Evolutionary conservation across 176 grass and related monocot genomes (phyloP), one percentile per base, ranked within the genome.

Genomic region (Cocos nucifera): DNA sequence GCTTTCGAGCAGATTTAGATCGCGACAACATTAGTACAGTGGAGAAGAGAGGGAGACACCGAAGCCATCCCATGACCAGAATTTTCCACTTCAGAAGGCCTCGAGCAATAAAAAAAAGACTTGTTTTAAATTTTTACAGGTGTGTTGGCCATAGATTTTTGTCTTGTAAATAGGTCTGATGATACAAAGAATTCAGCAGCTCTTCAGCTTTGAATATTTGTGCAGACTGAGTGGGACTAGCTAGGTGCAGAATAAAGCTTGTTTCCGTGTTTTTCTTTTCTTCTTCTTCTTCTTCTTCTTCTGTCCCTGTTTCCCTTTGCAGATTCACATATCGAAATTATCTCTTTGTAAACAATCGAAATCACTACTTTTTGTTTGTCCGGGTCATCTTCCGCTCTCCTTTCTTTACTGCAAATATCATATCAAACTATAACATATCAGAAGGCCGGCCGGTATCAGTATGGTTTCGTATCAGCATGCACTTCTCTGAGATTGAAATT

Each of bases 1-100:
- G 77, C 74, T 73, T 89, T 85, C 50, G 63, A 89, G 70, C 76
- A 85, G 53, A 82, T 89, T 59, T 89, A 82, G 75, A 60, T 29
- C 26, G 24, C 10, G 35, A 12, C 9, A 44, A 44, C 10, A 44
- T 44, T 19, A 10, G 53, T 20, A 6, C 19, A 24, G 74, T 78
- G 26, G 74, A 86, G 83, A 62, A 56, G 3, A 21, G 21, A 21
- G 4, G 6, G 18, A 56, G 4, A 20, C 9, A 3, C 19, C 19
- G 4, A 9, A 56, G 54, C 54, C 22, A 9, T 21, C 35, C 35
- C 6, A 44, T 12, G 35, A 44, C 0, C 9, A 14, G 35, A 44
- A 44, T 44, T 21, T 56, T 56, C 21, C 1, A 20, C n/a, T 22
- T 56, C 54, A 1, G n/a, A 62, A 48, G 14, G 60, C 32, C 32